Evolutionary conservation across 768 basidiomycete genomes (phyloP).

Genomic region (Pleurotus sapidus): DNA sequence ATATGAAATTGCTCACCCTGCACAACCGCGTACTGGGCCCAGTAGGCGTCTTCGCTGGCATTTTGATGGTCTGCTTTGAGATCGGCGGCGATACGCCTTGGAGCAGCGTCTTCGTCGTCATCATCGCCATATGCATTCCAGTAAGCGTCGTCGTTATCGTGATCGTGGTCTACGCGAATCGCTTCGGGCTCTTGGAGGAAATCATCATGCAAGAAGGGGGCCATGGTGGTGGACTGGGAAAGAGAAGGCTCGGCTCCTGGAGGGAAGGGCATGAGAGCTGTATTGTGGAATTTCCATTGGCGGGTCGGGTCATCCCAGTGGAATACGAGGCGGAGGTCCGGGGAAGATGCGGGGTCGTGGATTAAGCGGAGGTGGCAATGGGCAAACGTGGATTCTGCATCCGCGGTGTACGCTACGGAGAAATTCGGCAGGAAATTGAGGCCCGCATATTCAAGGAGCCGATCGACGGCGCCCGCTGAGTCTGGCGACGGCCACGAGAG

Average conservation of each 20-base stretch:
- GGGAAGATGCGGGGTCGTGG: conserved; percentile 11
- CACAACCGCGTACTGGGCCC: conserved; percentile 69
- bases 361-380: conserved; percentile 39
- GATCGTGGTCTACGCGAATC: conserved; percentile 20
- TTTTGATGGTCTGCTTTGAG: conserved; percentile 16
- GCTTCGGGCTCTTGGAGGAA: conserved; percentile 26
- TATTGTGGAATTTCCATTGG: conserved; percentile 72
- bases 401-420: conserved; percentile 23
- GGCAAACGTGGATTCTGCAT: conserved; percentile 30
- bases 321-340: conserved; percentile 60
- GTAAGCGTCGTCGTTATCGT: conserved; percentile 55
- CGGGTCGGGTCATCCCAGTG: conserved; percentile 49
- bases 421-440: conserved; percentile 12
- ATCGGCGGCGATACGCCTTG: conserved; percentile 8
- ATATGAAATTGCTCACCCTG: conserved; percentile 48
- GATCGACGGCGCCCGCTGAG: conserved; percentile 26
- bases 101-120: conserved; percentile 16
- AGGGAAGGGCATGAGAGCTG: conserved; percentile 71
- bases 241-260: conserved; percentile 29
- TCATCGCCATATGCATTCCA: conserved; percentile 65
- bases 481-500: conserved; percentile 62
- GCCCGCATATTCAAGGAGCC: conserved; percentile 42
- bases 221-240: conserved; percentile 12
- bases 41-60: conserved; percentile 60
- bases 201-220: conserved; percentile 20